A percentile compares a stretch with the other conserved stretches of the same genome.
These are phyloP conservation scores for Fomitopsis serialis DNA, from an alignment of 768 basidiomycete species.

Conservation along the genomic window DNA sequence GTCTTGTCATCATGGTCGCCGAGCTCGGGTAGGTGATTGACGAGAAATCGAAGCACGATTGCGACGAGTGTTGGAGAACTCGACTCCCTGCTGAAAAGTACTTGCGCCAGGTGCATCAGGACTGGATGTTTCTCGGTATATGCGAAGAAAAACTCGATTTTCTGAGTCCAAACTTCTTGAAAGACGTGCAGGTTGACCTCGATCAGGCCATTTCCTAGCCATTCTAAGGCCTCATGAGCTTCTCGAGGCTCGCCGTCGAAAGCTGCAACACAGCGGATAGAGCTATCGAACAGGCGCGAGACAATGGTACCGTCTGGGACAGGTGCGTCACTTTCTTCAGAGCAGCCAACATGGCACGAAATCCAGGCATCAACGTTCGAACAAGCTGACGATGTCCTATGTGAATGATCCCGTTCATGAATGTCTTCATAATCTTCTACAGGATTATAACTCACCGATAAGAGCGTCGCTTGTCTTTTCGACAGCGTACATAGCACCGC, in stretches of 20 bases:
- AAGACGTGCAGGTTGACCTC: slow-evolving; percentile 90
- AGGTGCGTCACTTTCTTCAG: slow-evolving; percentile 76
- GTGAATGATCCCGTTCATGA: background rate
- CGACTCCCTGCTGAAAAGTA: slow-evolving; percentile 71
- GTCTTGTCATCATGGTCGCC: slow-evolving; percentile 82
- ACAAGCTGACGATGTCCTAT: slow-evolving; percentile 86
- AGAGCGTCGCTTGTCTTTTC: slow-evolving; percentile 83
- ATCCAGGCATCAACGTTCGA: slow-evolving; percentile 83
- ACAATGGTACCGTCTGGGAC: slow-evolving; percentile 83
- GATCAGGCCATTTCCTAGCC: slow-evolving; percentile 65
- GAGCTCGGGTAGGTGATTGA: slow-evolving; percentile 73
- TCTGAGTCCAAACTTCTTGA: slow-evolving; percentile 93
- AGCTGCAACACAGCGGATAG: slow-evolving; percentile 78
- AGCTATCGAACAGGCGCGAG: slow-evolving; percentile 81
- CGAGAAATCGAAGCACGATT: slow-evolving; percentile 83
- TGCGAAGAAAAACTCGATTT: slow-evolving; percentile 88
- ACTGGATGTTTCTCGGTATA: slow-evolving; percentile 69
- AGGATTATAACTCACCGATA: slow-evolving; percentile 46
- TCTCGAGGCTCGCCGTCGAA: slow-evolving; percentile 67
- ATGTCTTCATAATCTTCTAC: background rate
- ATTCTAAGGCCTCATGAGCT: slow-evolving; percentile 78
- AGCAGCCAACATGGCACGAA: slow-evolving; percentile 71
- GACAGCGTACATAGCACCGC: slow-evolving; percentile 66
- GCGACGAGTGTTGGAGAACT: slow-evolving; percentile 80
- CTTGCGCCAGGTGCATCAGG: slow-evolving; percentile 80